A percentile compares a stretch with the other conserved stretches of the same genome.
Conservation (phyloP, 371 early-diverging fungal species). For the Syncephalastrum monosporum region DNA sequence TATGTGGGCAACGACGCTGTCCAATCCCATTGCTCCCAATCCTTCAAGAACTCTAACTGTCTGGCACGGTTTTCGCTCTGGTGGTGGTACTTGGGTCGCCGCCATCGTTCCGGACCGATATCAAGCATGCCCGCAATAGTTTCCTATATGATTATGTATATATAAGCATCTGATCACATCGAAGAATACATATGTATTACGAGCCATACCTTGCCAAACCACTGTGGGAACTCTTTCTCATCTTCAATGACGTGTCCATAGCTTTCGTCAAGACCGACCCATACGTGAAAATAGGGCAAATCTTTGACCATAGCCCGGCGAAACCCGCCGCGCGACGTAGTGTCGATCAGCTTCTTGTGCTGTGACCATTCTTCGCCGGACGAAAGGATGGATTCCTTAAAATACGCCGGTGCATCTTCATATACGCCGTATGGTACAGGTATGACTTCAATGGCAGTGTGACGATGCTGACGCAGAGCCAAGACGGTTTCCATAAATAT, state of each 20-base stretch:
- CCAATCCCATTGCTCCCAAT: conserved; percentile 86
- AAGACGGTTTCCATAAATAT: conserved; percentile 90
- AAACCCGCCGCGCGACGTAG: conserved; percentile 65
- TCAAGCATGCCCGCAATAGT: conserved; percentile 81
- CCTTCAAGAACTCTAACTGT: conserved; percentile 62
- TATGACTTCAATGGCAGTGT: conserved; percentile 88
- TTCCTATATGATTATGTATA: conserved; percentile 42
- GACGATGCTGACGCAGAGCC: conserved; percentile 69
- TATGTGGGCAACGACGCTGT: conserved; percentile 37
- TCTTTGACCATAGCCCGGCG: conserved; percentile 69
- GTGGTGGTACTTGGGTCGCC: conserved; percentile 65
- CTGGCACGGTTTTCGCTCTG: conserved; percentile 57
- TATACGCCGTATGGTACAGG: conserved; percentile 80
- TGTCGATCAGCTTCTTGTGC: conserved; percentile 87
- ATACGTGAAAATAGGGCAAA: conserved; percentile 95
- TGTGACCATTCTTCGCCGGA: conserved; percentile 92
- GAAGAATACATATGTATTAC: conserved; percentile 18
- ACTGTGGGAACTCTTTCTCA: conserved; percentile 69
- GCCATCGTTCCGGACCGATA: conserved; percentile 72
- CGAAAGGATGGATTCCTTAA: conserved; percentile 77
- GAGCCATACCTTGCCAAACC: conserved; percentile 69
- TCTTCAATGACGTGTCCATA: conserved; percentile 97
- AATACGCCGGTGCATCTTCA: conserved; percentile 84
- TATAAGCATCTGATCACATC: conserved; percentile 4
- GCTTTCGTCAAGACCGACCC: conserved; percentile 88